These are phyloP conservation scores for Cordia subcordata DNA, from an alignment of 257 asterid species.

Conservation along the genomic window DNA sequence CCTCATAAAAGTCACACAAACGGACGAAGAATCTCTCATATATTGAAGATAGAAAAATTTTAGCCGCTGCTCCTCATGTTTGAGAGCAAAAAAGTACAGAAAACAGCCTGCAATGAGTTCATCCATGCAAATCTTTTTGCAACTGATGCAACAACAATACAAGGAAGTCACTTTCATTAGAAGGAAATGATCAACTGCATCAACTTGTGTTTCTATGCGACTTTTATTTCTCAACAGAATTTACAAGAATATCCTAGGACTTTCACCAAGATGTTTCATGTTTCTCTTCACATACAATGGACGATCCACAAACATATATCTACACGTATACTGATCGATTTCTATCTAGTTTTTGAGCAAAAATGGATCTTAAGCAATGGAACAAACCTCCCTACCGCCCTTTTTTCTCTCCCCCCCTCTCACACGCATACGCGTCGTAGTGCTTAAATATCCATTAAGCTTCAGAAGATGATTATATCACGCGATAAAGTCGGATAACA, in stretches of 20 bases:
- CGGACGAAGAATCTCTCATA: no score
- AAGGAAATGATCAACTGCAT: no score
- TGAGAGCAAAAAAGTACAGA: no score
- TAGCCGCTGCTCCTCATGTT: no score
- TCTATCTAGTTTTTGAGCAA: slow-evolving; percentile 6
- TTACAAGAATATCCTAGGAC: slow-evolving; percentile 7
- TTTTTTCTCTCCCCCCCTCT: slow-evolving; percentile 4
- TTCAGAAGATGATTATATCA: slow-evolving; percentile 18
- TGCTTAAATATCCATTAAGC: slow-evolving; percentile 4
- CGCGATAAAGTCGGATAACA: slow-evolving; percentile 55
- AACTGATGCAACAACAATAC: not conserved
- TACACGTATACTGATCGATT: slow-evolving; percentile 24
- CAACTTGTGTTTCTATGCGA: not conserved
- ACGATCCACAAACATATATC: slow-evolving; percentile 16
- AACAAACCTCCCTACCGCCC: not conserved
- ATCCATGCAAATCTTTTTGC: no score
- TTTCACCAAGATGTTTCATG: slow-evolving; percentile 12
- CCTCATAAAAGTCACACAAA: no score
- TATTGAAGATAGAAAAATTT: no score
- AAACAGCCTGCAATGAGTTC: no score
- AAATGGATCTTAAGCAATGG: slow-evolving; percentile 2
- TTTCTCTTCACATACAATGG: slow-evolving; percentile 20
- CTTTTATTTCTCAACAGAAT: slow-evolving; percentile 11
- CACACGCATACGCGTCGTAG: not conserved
- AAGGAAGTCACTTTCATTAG: no score